A percentile compares a stretch with the other conserved stretches of the same genome.
phyloP scores from a whole-genome alignment of 2,329 filamentous ascomycete genomes.

The Trichophyton verrucosum region DNA sequence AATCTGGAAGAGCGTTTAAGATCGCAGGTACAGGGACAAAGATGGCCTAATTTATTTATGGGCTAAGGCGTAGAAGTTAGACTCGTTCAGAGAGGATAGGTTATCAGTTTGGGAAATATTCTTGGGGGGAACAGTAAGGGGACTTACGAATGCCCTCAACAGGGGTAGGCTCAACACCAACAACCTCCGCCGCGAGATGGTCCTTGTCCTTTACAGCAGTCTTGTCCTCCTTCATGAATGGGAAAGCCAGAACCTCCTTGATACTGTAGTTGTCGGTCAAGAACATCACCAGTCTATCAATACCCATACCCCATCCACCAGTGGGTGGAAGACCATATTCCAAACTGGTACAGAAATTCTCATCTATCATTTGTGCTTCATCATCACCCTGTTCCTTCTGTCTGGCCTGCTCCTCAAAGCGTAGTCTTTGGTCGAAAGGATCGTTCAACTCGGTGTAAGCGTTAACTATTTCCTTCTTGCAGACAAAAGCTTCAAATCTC shows the following conservation, averaged over 20 bases:
- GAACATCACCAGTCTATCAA: slow-evolving; percentile 91
- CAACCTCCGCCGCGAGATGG: slow-evolving; percentile 49
- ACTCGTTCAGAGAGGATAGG: slow-evolving; percentile 1
- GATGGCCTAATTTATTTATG: slow-evolving; percentile 10
- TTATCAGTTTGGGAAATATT: neutral
- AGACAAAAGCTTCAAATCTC: slow-evolving; percentile 94
- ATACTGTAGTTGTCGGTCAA: slow-evolving; percentile 91
- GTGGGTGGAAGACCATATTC: slow-evolving; percentile 90
- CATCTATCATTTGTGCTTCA: slow-evolving; percentile 89
- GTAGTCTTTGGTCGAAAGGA: slow-evolving; percentile 81
- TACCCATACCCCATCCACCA: slow-evolving; percentile 92
- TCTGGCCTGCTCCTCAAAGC: slow-evolving; percentile 86
- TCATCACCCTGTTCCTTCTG: slow-evolving; percentile 97
- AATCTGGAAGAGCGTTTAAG: neutral
- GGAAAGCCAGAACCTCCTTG: slow-evolving; percentile 91
- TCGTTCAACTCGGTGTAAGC: slow-evolving; percentile 98
- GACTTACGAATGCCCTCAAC: slow-evolving; percentile 48
- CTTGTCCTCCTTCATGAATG: slow-evolving; percentile 89
- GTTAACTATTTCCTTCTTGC: slow-evolving; percentile 94
- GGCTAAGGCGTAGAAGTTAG: slow-evolving; percentile 4
- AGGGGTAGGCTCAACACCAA: slow-evolving; percentile 45
- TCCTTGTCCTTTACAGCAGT: slow-evolving; percentile 24
- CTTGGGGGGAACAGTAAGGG: neutral
- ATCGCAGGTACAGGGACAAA: neutral
- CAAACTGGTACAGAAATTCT: slow-evolving; percentile 83